Base-by-base conservation (phyloP, 1,284 basidiomycete species). In the Puccinia polysora region DNA sequence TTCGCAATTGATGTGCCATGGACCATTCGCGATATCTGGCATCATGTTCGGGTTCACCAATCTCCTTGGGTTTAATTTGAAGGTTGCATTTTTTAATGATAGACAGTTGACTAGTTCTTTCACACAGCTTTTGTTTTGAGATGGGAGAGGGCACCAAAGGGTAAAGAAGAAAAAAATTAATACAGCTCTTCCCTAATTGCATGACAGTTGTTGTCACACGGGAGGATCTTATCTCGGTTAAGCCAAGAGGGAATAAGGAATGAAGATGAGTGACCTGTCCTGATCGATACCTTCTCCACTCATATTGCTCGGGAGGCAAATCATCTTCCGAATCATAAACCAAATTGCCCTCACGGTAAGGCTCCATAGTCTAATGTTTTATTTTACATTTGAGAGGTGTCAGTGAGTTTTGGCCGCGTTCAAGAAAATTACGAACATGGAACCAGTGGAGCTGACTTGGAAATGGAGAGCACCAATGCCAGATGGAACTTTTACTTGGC, bases 301-400 rank as follows among this genome's bases (percentile, higher is more conserved):
- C 8, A 53, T 53, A 30, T 6, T 53, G 25, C 7, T 30, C 25
- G 25, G 28, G 4, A 28, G 52, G 12, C 10, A 53, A 6, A 10
- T 53, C 52, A 30, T 53, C 52, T 23, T 53, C 52, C 5, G 52
- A 53, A 53, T 53, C 52, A 15, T 53, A 53, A 3, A 53, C 52
- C 25, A 12, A 6, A 3, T 53, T 15, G 1, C 52, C 52, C 15
- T 28, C 52, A 2, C 25, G 52, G 34, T 53, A 53, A 8, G 52
- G 52, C 20, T 53, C 52, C 52, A 53, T 53, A 4, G 52, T 53
- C 52, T 53, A 28, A 53, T 4, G 2, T 10, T 15, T 14, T 15
- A 32, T 6, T 30, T 8, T 10, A 28, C 25, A 53, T 12, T 15
- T 10, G 28, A 5, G 8, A 53, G 20, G 3, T 18, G 40, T 43